Percentiles rank a stretch among this genome's conserved stretches.
Conservation (phyloP, 1,284 basidiomycete species). For the Sanghuangporus sanghuang region DNA sequence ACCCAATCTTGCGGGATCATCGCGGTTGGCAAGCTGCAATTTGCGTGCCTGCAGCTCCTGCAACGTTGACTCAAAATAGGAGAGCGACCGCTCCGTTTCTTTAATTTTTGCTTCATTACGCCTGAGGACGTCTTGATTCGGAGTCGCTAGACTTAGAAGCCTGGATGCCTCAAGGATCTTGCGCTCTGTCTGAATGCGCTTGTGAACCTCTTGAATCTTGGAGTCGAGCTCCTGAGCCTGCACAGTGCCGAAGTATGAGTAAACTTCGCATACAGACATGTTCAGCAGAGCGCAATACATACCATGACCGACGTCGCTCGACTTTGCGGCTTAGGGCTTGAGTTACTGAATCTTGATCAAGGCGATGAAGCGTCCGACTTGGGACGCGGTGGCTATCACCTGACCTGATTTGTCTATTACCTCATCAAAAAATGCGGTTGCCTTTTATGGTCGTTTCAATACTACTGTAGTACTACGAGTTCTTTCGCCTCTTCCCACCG, state of each 20-base stretch:
- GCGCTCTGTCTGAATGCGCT: slow-evolving; percentile 87
- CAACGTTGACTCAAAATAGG: slow-evolving; percentile 85
- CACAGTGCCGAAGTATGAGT: background rate
- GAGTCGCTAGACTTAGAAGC: slow-evolving; percentile 75
- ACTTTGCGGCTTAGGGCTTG: slow-evolving; percentile 5
- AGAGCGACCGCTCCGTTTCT: slow-evolving; percentile 81
- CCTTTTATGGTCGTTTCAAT: background rate
- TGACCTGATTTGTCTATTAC: background rate
- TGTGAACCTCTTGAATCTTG: slow-evolving; percentile 90
- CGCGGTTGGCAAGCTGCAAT: slow-evolving; percentile 50
- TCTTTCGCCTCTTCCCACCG: background rate
- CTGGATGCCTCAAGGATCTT: slow-evolving; percentile 88
- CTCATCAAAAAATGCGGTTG: background rate
- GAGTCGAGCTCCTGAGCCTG: slow-evolving; percentile 67
- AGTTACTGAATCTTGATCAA: slow-evolving; percentile 5
- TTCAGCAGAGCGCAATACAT: slow-evolving; percentile 14
- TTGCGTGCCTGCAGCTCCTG: slow-evolving; percentile 79
- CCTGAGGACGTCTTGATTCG: slow-evolving; percentile 82
- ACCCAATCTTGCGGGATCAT: slow-evolving; percentile 48
- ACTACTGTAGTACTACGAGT: background rate
- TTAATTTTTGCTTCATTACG: slow-evolving; percentile 83
- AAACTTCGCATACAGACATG: background rate
- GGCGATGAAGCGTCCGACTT: background rate
- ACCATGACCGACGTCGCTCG: slow-evolving; percentile 26
- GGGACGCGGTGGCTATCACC: background rate